Percentiles rank a stretch among this genome's conserved stretches.
Evolutionary conservation across 2,329 filamentous ascomycete genomes (phyloP).

Genomic region (Penicillium crustosum): DNA sequence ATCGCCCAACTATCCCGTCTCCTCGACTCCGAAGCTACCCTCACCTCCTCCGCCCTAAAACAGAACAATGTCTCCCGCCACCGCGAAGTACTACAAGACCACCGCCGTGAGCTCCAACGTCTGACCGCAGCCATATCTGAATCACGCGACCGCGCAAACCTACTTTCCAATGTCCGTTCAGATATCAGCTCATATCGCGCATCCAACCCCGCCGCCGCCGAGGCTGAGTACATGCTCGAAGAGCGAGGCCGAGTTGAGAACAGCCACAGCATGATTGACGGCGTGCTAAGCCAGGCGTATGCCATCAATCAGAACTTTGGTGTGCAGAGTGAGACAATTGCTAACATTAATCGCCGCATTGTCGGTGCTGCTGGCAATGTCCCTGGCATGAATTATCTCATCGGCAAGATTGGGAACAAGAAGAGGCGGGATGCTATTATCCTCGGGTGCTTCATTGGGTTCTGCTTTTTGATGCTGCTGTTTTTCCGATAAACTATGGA

Average conservation of each 20-base stretch:
- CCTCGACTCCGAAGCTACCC: conserved; percentile 85
- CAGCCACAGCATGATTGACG: conserved; percentile 85
- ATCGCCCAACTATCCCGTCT: conserved; percentile 81
- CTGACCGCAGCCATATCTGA: conserved; percentile 72
- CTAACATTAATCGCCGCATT: conserved; percentile 87
- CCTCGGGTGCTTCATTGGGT: conserved; percentile 83
- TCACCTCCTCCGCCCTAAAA: conserved; percentile 90
- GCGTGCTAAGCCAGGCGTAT: conserved; percentile 90
- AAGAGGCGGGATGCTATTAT: conserved; percentile 95
- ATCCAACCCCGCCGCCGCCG: conserved; percentile 75
- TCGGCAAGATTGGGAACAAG: conserved; percentile 88
- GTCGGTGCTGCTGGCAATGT: conserved; percentile 86
- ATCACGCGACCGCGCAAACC: conserved; percentile 81
- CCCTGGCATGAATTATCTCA: conserved; percentile 88
- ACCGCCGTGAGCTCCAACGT: conserved; percentile 77
- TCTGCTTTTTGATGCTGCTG: conserved; percentile 85
- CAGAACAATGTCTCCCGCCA: conserved; percentile 93
- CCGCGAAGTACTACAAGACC: conserved; percentile 83
- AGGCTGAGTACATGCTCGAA: conserved; percentile 96
- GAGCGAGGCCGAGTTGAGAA: conserved; percentile 84
- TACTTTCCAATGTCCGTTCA: conserved; percentile 83
- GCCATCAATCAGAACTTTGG: conserved; percentile 91
- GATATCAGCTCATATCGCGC: conserved; percentile 89
- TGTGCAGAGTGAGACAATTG: conserved; percentile 80
- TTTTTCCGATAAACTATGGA: conserved; percentile 63